Evolutionary conservation across 495 filamentous ascomycete species (phyloP).

Genomic region (Talaromyces liani): DNA sequence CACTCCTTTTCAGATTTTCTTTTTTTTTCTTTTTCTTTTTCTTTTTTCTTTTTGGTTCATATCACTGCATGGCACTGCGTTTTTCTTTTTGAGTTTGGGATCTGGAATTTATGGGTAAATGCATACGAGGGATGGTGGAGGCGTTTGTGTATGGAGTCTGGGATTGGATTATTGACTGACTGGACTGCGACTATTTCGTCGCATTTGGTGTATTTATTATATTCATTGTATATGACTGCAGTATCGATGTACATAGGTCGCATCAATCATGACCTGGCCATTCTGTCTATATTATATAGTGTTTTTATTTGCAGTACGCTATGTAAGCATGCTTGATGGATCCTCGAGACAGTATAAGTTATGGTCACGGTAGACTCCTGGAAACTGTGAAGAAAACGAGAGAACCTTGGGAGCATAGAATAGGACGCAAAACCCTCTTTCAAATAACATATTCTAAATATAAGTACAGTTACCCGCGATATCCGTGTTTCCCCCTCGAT

Average conservation of each 20-base stretch:
- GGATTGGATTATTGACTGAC: neutral
- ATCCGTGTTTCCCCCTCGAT: neutral
- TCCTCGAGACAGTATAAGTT: too few species aligned
- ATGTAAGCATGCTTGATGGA: too few species aligned
- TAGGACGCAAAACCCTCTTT: neutral
- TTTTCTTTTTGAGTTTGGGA: neutral
- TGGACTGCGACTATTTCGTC: neutral
- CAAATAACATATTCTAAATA: neutral
- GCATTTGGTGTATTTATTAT: neutral
- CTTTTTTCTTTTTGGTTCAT: neutral
- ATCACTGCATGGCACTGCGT: neutral
- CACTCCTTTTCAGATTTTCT: neutral
- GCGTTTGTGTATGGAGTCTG: neutral
- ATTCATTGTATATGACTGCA: neutral
- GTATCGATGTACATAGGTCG: neutral
- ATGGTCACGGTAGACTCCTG: too few species aligned
- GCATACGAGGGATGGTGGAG: neutral
- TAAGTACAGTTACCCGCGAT: neutral
- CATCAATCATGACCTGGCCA: neutral
- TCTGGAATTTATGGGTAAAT: neutral
- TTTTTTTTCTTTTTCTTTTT: too few species aligned
- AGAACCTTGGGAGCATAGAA: too few species aligned
- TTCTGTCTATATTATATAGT: neutral
- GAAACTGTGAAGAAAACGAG: too few species aligned
- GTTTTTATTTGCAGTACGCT: too few species aligned